A percentile compares a stretch with the other conserved stretches of the same genome.
Conservation (phyloP, 768 basidiomycete genomes). For the Boletus tomentosulus region DNA sequence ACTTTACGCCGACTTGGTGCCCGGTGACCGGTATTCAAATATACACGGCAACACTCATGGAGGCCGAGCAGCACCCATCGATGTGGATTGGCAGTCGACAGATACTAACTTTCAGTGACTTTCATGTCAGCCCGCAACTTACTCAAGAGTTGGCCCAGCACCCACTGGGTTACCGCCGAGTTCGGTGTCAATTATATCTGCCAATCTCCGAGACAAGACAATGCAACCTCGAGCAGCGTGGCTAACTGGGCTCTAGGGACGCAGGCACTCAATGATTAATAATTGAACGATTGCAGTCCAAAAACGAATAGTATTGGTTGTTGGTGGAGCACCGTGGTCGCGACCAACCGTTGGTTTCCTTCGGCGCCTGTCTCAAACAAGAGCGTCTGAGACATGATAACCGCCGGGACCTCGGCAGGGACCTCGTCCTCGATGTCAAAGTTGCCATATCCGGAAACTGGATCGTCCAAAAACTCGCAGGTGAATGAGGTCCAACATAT, state of each 20-base stretch:
- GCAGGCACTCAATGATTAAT: not conserved
- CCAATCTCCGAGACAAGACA: conserved; percentile 2
- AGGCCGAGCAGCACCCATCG: too few relatives aligned
- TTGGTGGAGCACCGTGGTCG: not conserved
- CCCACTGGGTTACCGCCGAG: not conserved
- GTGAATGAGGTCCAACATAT: not conserved
- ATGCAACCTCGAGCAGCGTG: not conserved
- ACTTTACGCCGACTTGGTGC: too few relatives aligned
- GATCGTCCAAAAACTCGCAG: not conserved
- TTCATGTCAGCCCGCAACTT: too few relatives aligned
- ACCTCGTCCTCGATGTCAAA: conserved; percentile 5
- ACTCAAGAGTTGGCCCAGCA: too few relatives aligned
- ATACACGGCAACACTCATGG: too few relatives aligned
- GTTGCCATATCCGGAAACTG: conserved; percentile 5
- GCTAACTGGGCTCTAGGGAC: too few relatives aligned
- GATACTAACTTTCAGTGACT: too few relatives aligned
- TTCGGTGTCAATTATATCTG: not conserved
- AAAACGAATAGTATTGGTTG: conserved; percentile 4
- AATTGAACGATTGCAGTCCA: conserved; percentile 4
- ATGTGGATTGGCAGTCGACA: too few relatives aligned
- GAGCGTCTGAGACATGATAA: conserved; percentile 3
- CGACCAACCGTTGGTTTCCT: not conserved
- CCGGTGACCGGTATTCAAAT: too few relatives aligned
- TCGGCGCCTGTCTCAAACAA: not conserved
- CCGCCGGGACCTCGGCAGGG: not conserved